phyloP scores from a whole-genome alignment of 1,284 basidiomycete genomes.

The Moesziomyces sp. region DNA sequence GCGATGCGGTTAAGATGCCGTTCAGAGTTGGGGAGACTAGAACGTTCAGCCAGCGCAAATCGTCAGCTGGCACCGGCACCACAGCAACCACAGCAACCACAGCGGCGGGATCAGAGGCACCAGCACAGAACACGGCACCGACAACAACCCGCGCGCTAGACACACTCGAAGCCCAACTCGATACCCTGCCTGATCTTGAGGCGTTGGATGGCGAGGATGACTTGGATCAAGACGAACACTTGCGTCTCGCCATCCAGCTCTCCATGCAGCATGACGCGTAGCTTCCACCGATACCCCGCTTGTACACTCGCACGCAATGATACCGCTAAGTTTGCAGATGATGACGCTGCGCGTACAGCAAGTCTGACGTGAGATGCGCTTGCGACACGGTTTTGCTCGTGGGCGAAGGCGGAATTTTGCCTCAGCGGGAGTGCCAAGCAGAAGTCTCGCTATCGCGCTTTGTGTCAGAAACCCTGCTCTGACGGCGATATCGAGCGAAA shows the following conservation, averaged over 20 bases:
- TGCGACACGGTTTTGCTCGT: too few species aligned
- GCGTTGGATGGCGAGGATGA: constrained; percentile 44
- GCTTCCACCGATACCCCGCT: too few species aligned
- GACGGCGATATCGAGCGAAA: too few species aligned
- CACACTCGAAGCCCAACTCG: constrained; percentile 8
- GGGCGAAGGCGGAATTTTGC: too few species aligned
- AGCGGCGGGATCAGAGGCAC: not conserved
- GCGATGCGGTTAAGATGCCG: constrained; percentile 71
- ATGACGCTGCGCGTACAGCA: too few species aligned
- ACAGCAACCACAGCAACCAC: not conserved
- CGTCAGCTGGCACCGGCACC: constrained; percentile 62
- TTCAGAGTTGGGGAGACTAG: constrained; percentile 73
- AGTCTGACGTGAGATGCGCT: too few species aligned
- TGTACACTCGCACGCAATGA: too few species aligned
- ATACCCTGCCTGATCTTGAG: not conserved
- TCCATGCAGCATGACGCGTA: not conserved
- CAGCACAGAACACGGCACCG: not conserved
- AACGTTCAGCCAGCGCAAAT: constrained; percentile 79
- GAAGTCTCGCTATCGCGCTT: too few species aligned
- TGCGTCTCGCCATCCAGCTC: constrained; percentile 44
- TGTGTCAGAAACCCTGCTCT: too few species aligned
- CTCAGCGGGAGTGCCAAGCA: too few species aligned
- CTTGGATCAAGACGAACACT: constrained; percentile 34
- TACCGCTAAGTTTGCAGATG: too few species aligned
- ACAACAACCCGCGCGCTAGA: constrained; percentile 3